Conservation (phyloP, 139 green algal species). For the Parachlorella kessleri region DNA sequence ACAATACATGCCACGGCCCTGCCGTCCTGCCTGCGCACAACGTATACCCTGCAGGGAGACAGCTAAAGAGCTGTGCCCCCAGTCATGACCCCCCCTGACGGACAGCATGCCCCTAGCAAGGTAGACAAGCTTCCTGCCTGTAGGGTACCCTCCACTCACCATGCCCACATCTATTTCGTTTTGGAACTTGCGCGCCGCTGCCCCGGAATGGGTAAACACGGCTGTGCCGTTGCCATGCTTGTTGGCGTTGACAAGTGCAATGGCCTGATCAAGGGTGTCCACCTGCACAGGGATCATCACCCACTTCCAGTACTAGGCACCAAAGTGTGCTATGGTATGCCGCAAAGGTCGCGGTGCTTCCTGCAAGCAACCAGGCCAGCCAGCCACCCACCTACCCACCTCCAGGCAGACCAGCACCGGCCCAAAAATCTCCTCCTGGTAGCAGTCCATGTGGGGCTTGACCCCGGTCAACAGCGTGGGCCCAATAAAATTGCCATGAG, state of each 20-base stretch:
- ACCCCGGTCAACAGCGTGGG: conserved; percentile 89
- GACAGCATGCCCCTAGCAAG: too few relatives aligned
- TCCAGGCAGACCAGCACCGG: conserved; percentile 90
- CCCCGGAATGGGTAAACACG: conserved; percentile 89
- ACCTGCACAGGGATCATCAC: conserved; percentile 50
- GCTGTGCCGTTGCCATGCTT: conserved; percentile 93
- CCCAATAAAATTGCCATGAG: conserved; percentile 91
- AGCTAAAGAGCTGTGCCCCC: too few relatives aligned
- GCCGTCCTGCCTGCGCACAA: too few relatives aligned
- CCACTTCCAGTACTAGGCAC: too few relatives aligned
- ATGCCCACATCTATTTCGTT: conserved; percentile 63
- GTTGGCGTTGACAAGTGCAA: conserved; percentile 90
- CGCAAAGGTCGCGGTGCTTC: too few relatives aligned
- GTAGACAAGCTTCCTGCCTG: too few relatives aligned
- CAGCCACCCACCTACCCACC: conserved; percentile 33
- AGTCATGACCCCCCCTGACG: too few relatives aligned
- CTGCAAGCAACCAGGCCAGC: too few relatives aligned
- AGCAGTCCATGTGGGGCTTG: conserved; percentile 83
- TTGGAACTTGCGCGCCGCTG: conserved; percentile 81
- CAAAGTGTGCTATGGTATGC: too few relatives aligned
- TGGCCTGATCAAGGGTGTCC: conserved; percentile 82
- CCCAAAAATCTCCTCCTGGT: conserved; percentile 95
- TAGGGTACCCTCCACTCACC: too few relatives aligned
- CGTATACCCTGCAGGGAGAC: too few relatives aligned
- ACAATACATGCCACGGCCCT: too few relatives aligned